Conservation (phyloP, 164 flowering plant genomes). For the Cinnamomum chago region DNA sequence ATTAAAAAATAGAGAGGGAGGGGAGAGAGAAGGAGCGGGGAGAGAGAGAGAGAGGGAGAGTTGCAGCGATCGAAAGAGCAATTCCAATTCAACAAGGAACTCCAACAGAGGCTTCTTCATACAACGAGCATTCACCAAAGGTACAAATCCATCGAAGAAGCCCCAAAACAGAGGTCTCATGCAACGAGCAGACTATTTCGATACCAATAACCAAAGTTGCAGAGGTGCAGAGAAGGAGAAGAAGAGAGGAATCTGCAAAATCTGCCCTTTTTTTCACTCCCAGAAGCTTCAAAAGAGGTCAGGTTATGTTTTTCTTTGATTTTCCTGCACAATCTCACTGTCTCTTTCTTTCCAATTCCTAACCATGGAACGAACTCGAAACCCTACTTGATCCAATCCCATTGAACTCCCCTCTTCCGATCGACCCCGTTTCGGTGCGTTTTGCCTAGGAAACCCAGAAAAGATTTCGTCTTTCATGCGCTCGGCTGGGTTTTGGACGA, state of each 20-base stretch:
- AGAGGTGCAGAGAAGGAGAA: slow-evolving; percentile 7
- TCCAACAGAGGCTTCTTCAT: neutral
- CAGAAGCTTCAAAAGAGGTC: slow-evolving; percentile 9
- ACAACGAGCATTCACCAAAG: neutral
- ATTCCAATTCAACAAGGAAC: no score
- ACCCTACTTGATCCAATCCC: slow-evolving; percentile 10
- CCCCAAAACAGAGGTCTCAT: neutral
- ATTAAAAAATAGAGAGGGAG: neutral
- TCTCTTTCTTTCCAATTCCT: neutral
- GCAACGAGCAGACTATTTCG: neutral
- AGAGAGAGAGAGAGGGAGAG: slow-evolving; percentile 10
- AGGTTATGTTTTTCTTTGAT: neutral
- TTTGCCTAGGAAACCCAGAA: neutral
- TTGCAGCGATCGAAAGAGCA: neutral
- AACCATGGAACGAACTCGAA: slow-evolving; percentile 7
- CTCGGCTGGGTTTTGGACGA: slow-evolving; percentile 9
- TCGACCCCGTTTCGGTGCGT: neutral
- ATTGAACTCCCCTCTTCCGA: neutral
- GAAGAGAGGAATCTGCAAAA: neutral
- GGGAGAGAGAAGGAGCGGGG: neutral
- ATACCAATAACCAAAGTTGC: neutral
- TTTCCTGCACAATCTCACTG: slow-evolving; percentile 2
- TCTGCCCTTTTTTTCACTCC: neutral
- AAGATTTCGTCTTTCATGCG: neutral
- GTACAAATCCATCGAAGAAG: neutral